These are phyloP conservation scores for Colletotrichum spaethianum DNA, from an alignment of 2,329 filamentous ascomycete genomes.

Conservation along the genomic window DNA sequence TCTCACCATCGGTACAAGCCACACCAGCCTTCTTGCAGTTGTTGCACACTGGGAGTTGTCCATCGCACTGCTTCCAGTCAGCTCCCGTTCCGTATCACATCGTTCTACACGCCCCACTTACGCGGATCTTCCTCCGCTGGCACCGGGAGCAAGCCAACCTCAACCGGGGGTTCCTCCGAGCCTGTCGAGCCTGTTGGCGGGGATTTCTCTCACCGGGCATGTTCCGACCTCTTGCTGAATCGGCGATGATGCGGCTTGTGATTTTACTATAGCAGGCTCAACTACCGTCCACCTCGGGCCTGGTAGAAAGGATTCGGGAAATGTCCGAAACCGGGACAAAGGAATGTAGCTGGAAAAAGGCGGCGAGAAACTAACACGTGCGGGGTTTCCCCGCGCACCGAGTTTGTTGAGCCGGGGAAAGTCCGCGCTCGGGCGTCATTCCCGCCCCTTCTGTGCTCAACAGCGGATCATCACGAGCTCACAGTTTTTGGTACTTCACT, in stretches of 20 bases:
- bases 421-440: background rate
- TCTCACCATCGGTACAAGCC: constrained; percentile 60
- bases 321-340: constrained; percentile 30
- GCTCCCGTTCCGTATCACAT: background rate
- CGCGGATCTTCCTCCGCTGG: constrained; percentile 65
- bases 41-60: constrained; percentile 57
- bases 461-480: background rate
- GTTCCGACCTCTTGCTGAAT: background rate
- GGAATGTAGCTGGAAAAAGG: constrained; percentile 39
- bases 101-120: constrained; percentile 44
- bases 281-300: constrained; percentile 17
- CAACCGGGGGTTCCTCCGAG: constrained; percentile 47
- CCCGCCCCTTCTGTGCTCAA: background rate
- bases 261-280: background rate
- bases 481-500: background rate
- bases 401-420: constrained; percentile 30
- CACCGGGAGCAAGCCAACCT: constrained; percentile 51
- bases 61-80: constrained; percentile 57
- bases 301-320: constrained; percentile 20
- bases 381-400: constrained; percentile 25
- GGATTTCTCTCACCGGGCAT: constrained; percentile 30
- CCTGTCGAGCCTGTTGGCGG: constrained; percentile 41
- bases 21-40: constrained; percentile 59
- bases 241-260: background rate
- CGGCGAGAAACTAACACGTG: background rate